Base-by-base conservation (phyloP, 1,284 basidiomycete genomes). In the Sporisorium iseilematis-ciliati region DNA sequence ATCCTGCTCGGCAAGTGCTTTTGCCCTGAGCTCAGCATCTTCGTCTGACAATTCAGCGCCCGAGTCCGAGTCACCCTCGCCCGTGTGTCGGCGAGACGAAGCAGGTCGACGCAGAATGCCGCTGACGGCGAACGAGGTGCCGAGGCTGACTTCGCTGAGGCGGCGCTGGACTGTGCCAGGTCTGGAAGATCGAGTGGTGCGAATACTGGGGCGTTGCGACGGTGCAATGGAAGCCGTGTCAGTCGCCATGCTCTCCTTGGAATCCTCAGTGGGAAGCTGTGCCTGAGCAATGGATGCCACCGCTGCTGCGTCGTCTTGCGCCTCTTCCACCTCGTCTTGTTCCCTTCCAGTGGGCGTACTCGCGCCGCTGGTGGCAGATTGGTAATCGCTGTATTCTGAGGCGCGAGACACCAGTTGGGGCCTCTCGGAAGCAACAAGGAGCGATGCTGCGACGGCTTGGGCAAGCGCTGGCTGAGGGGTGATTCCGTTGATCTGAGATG, bases 1-100 rank as follows among this genome's bases (percentile, higher is more conserved):
- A 33, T 82, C 71, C 62, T 79, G 78, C 33, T 82, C 81, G 12
- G 75, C 78, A n/a, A 70, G 60, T 18, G 80, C 68, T n/a, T 65
- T 59, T 18, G 55, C 67, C 41, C 62, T 65, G 33, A 82, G 75
- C 8, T 81, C 80, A 5, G 60, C 78, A 50, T 82, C 78, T 5
- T 78, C 78, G 25, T 74, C 77, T 2, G 73, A 78, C 7, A 40
- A 42, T 18, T 76, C 77, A 14, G 51, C 66, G 26, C 50, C 67
- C 4, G 75, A 78, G 35, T 79, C 80, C 1, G 74, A 77, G 29
- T 74, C 80, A 23, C 50, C 65, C 26, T 75, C 79, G 29, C 56
- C 68, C 52, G 65, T 11, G 57, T 52, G 48, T 23, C 59, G 46
- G 40, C 33, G 56, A n/a, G 48, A 57, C 1, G 60, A 52, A 20